Base-by-base conservation (phyloP, 352 stramenopile species). In the Globisporangium spinosum region DNA sequence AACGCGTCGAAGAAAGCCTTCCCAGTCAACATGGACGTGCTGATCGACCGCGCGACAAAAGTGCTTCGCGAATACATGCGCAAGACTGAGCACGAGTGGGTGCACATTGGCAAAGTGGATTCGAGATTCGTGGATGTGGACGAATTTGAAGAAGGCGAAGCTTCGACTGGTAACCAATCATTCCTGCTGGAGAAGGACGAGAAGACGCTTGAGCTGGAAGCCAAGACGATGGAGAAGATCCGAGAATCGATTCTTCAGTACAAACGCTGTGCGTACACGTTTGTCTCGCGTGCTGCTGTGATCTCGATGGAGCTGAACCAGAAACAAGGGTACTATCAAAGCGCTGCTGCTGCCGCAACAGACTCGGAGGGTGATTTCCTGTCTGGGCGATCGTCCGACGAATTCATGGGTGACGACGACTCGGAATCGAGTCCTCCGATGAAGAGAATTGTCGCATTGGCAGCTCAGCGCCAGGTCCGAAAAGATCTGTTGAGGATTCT, bases 101-200 rank as follows among this genome's bases (percentile, higher is more conserved):
- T 79, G 45, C 79, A 79, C 60, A 61, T 79, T 20, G 77, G 77
- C 32, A 91, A 91, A 58, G 65, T 80, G 17, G 84, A 94, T 57
- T 77, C 83, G 27, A 70, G 86, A 1, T 65, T 93, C 53, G 77
- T 77, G 25, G 83, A 89, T 58, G 65, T 77, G 9, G 85, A 93
- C 23, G 85, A 93, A 4, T 87, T 83, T 62, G 86, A 94, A 4
- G 86, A 92, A 65, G 62, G 77, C 35, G 77, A 83, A 47, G 75
- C 38, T 25, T 59, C 56, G 20, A 38, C 79, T 17, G 65, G 69
- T 13, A 62, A 70, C 15, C 64, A 73, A 6, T 72, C 75, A 3
- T 79, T 93, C 56, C 68, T 93, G 72, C 68, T 94, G 8, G 89
- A 95, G 64, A 96, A 96, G 62, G 89, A 96, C 65, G 85, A 95